Evolutionary conservation across 768 basidiomycete species (phyloP), one percentile per base, ranked within the genome.

Genomic region (Phaffia australis): DNA sequence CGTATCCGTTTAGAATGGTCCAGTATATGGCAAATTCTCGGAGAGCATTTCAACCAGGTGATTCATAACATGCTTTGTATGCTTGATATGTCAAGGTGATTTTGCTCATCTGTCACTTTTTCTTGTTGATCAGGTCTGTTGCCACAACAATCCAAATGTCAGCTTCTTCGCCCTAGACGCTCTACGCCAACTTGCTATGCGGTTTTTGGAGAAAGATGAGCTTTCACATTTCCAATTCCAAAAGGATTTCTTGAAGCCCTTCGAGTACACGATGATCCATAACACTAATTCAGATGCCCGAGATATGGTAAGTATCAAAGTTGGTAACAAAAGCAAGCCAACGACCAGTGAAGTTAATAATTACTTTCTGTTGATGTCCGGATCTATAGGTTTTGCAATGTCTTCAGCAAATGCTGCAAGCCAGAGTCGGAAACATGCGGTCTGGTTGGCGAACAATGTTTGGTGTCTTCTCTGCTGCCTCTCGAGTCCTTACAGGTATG

Each of bases 381-480:
- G n/a, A 42, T 48, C 15, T 60, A 59, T 65, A 94, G 91, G 91
- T 97, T 29, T 77, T 99, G 57, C 93, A 97, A 82, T 99, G 95
- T 74, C 81, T 99, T 56, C 90, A 97, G 74, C 95, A 98, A 78
- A 98, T 98, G 95, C 85, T 98, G 63, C 93, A 95, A 78, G 89
- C 91, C 21, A 83, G 89, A 48, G 89, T 88, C 21, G 85, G 88
- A 71, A 98, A 98, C 74, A 83, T 99, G 80, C 86, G 95, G 42
- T 98, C 95, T 0, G 95, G 95, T 32, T 99, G 95, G 95, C 81
- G 92, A 68, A 99, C 95, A 1, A 97, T 99, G 90, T 98, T 99
- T 76, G 89, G 89, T 27, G 95, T 98, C 18, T 98, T 98, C 74
- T 88, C 93, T 46, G 90, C 95, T 19, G 92, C 95, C 0, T 93